Base-by-base conservation (phyloP, 2,329 filamentous ascomycete genomes). In the Colletotrichum zoysiae region DNA sequence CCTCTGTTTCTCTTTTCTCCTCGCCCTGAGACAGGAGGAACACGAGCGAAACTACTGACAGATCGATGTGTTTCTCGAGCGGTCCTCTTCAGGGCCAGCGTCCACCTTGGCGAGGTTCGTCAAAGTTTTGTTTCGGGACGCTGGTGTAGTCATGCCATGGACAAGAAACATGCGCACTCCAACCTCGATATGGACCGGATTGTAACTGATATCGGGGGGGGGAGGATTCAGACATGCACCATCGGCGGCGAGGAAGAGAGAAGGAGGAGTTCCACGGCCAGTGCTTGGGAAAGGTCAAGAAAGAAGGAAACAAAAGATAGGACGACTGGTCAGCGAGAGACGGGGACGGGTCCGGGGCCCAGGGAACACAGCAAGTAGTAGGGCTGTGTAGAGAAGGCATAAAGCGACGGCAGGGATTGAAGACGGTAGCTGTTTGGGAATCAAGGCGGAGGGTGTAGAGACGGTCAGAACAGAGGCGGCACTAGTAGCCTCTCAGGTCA, bases 371-470 rank as follows among this genome's bases (percentile, higher is more conserved):
- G 70, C 58, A 70, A 76, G 74, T 70, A 77, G 76, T 71, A 77
- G 76, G 77, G 77, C 77, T 78, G 75, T 80, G 78, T 75, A 74
- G 73, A 71, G 69, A 75, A 74, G 76, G 78, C 78, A 80, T 80
- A 73, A 79, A 78, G 69, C 69, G 75, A 76, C 73, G 74, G 73
- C 65, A 75, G 74, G 76, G 74, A 77, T 75, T 78, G 76, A 78
- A 78, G 76, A 77, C 75, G 68, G 72, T 75, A 75, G 75, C 73
- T 76, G 76, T 78, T 76, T 77, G 75, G 69, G 73, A 76, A 74
- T 77, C 73, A 73, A 75, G 73, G 74, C 68, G 74, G 69, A 74
- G 62, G 74, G 74, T 74, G 74, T 67, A 69, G 65, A 70, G 68
- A 71, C 53, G 61, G 67, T 56, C 65, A 71, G 46, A 64, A 69